phyloP scores from a whole-genome alignment of 129 eudicot species.

The Chrysanthemum lavandulifolium region DNA sequence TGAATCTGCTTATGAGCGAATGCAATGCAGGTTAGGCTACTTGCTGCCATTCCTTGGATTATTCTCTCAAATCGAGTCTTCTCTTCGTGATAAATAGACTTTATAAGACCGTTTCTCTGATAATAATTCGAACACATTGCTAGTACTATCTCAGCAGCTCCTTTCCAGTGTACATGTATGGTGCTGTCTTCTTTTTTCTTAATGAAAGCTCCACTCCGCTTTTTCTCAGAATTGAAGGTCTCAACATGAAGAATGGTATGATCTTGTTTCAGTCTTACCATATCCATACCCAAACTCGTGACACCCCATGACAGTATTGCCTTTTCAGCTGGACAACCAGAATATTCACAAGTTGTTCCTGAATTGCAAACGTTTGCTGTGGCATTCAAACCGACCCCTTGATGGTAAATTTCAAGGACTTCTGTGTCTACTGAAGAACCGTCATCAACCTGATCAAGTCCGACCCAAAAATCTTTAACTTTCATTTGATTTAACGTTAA shows the following conservation, averaged over 20 bases:
- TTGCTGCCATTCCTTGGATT: slow-evolving; percentile 8
- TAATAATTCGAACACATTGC: background rate
- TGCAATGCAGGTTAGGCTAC: background rate
- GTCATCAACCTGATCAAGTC: background rate
- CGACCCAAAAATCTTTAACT: background rate
- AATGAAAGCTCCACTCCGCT: background rate
- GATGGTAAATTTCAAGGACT: background rate
- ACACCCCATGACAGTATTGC: background rate
- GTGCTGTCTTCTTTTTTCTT: background rate
- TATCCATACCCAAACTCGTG: background rate
- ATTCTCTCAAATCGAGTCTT: background rate
- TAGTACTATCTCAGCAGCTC: slow-evolving; percentile 9
- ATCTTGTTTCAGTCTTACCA: background rate
- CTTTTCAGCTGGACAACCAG: background rate
- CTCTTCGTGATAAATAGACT: background rate
- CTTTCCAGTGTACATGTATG: background rate
- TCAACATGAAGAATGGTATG: background rate
- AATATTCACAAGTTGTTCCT: background rate
- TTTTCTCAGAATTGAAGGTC: background rate
- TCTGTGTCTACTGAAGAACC: background rate
- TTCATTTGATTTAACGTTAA: background rate
- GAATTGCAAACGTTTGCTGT: background rate
- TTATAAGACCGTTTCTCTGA: background rate
- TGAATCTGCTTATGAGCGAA: background rate
- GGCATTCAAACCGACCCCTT: background rate